A percentile compares a stretch with the other conserved stretches of the same genome.
These are phyloP conservation scores for Heliamphora pulchella DNA, from an alignment of 179 eudicot genomes.

Conservation along the genomic window DNA sequence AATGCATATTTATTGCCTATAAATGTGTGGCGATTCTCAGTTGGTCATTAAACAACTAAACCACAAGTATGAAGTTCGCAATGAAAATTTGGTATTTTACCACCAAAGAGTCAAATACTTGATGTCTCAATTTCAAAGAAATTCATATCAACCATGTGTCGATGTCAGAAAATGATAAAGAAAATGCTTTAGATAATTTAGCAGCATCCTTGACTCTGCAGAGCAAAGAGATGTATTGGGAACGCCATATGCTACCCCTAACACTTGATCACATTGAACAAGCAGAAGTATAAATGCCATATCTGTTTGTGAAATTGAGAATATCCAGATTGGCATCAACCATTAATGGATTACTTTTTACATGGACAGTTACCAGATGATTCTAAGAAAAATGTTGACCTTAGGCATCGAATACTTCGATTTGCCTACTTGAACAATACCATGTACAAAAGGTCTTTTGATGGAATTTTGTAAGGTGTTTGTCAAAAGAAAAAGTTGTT, in stretches of 20 bases:
- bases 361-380: background rate
- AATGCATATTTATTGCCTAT: background rate
- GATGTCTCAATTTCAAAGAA: background rate
- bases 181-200: background rate
- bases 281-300: background rate
- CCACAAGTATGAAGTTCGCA: conserved; percentile 7
- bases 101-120: background rate
- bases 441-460: conserved; percentile 3
- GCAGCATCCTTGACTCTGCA: background rate
- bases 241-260: background rate
- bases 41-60: background rate
- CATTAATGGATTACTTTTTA: conserved; percentile 1
- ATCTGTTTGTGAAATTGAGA: conserved; percentile 5
- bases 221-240: background rate
- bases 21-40: conserved; percentile 18
- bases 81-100: background rate
- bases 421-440: background rate
- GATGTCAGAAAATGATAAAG: background rate
- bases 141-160: background rate
- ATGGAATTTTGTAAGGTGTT: conserved; percentile 8
- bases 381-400: background rate
- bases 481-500: background rate
- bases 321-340: conserved; percentile 13
- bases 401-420: background rate
- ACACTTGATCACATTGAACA: background rate